Evolutionary conservation across 2,329 filamentous ascomycete species (phyloP).

Genomic region (Sclerotinia borealis): DNA sequence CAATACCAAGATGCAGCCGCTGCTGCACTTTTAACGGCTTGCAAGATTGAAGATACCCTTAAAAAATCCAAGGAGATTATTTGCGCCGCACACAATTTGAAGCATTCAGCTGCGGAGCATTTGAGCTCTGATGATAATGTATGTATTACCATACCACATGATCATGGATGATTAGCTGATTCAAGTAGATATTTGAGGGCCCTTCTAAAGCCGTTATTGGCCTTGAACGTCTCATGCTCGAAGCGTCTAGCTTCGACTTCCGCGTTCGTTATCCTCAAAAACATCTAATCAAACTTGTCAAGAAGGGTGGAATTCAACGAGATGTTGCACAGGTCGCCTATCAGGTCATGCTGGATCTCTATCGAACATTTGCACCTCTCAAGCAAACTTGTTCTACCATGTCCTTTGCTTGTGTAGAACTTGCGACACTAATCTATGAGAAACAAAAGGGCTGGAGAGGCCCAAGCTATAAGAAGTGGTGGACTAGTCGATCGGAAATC

Average conservation of each 20-base stretch:
- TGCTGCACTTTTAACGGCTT: conserved; percentile 83
- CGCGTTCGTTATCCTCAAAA: conserved; percentile 83
- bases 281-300: conserved; percentile 72
- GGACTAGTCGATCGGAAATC: conserved; percentile 43
- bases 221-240: conserved; percentile 86
- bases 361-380: conserved; percentile 86
- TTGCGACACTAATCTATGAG: conserved; percentile 64
- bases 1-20: conserved; percentile 81
- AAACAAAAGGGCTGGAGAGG: conserved; percentile 41
- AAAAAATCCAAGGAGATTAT: conserved; percentile 95
- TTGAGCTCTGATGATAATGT: conserved; percentile 78
- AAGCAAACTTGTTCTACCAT: conserved; percentile 86
- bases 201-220: conserved; percentile 78
- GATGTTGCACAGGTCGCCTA: conserved; percentile 65
- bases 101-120: conserved; percentile 54
- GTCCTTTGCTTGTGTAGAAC: conserved; percentile 74
- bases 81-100: conserved; percentile 83
- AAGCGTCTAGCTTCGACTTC: conserved; percentile 91
- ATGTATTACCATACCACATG: conserved; percentile 26
- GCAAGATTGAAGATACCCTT: conserved; percentile 95
- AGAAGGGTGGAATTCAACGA: conserved; percentile 37
- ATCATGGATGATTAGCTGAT: not conserved
- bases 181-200: conserved; percentile 65
- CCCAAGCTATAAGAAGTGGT: conserved; percentile 44
- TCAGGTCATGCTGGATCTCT: conserved; percentile 79